Base-by-base conservation (phyloP, 1,284 basidiomycete species). In the Fomitopsis schrenkii region DNA sequence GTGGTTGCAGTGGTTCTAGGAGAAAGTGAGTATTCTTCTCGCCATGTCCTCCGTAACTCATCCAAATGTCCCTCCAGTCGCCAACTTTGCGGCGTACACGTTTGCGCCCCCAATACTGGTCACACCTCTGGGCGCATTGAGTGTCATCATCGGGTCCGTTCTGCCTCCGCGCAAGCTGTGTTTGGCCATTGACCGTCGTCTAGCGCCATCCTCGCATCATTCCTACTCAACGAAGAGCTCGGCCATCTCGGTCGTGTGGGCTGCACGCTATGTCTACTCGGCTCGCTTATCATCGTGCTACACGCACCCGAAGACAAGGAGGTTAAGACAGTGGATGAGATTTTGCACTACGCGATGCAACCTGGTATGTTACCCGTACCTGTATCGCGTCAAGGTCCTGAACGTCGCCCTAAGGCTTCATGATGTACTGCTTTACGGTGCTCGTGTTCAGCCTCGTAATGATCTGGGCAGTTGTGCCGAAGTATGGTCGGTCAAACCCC, bases 61-160 rank as follows among this genome's bases (percentile, higher is more conserved):
- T 15, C n/a, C 17, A 62, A 50, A 57, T 54, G 9, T 26, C 15
- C 6, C 41, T 14, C 12, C 69, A 97, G 96, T 97, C 61, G 96
- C 95, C 68, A 99, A 99, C 79, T 99, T 99, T 77, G 95, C 97
- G 7, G 97, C 97, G 4, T 99, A 99, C 75, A 94, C 95, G 0
- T 99, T 98, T 71, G 97, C 97, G 0, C 97, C 97, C 60, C 95
- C 97, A 66, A 97, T 98, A 70, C 82, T 99, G 59, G 95, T 99
- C 45, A 98, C 97, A 0, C 97, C 97, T 5, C 80, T 99, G 14
- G 97, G 97, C 61, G 96, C 97, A 12, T 83, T 98, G 60, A 96
- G 93, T 75, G 97, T 99, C n/a, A 86, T 99, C 63, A 94, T 99
- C 65, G 97, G 95, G 93, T 95, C 68, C 63, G 90, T 77, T 42